Percentiles rank a stretch among this genome's conserved stretches.
Evolutionary conservation across 495 filamentous ascomycete species (phyloP).

Genomic region (Penicillium argentinense): DNA sequence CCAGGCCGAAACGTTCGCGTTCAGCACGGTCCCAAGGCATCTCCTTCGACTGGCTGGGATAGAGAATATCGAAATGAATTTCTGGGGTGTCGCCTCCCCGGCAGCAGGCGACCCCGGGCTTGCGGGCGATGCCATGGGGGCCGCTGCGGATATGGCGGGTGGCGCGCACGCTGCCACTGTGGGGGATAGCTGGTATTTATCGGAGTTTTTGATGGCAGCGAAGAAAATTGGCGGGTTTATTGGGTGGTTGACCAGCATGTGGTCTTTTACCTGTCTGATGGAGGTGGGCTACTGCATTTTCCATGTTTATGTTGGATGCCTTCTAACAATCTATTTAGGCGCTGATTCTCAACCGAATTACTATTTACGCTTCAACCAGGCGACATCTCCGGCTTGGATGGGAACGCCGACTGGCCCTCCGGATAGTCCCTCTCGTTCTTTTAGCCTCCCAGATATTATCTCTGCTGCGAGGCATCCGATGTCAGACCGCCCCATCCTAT

Average conservation of each 20-base stretch:
- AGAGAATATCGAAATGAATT: constrained; percentile 19
- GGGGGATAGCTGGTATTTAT: constrained; percentile 31
- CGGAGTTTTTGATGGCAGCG: constrained; percentile 40
- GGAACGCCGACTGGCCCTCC: constrained; percentile 69
- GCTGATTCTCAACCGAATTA: constrained; percentile 85
- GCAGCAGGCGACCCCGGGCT: constrained; percentile 15
- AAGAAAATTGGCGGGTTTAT: constrained; percentile 82
- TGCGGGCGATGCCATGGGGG: constrained; percentile 26
- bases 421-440: constrained; percentile 72
- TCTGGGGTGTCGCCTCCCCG: constrained; percentile 28
- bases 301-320: too few relatives aligned
- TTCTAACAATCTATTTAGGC: constrained; percentile 54
- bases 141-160: constrained; percentile 28
- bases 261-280: constrained; percentile 84
- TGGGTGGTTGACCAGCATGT: constrained; percentile 87
- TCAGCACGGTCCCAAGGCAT: constrained; percentile 39
- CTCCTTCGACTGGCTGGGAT: constrained; percentile 33
- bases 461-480: constrained; percentile 83
- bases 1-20: constrained; percentile 38
- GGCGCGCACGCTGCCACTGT: constrained; percentile 30
- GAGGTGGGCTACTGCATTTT: too few relatives aligned
- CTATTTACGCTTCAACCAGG: constrained; percentile 87
- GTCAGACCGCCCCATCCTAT: constrained; percentile 84
- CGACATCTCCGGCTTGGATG: constrained; percentile 70
- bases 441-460: constrained; percentile 65